These are phyloP conservation scores for Ottelia alismoides DNA, from an alignment of 106 monocot genomes.

Conservation along the genomic window DNA sequence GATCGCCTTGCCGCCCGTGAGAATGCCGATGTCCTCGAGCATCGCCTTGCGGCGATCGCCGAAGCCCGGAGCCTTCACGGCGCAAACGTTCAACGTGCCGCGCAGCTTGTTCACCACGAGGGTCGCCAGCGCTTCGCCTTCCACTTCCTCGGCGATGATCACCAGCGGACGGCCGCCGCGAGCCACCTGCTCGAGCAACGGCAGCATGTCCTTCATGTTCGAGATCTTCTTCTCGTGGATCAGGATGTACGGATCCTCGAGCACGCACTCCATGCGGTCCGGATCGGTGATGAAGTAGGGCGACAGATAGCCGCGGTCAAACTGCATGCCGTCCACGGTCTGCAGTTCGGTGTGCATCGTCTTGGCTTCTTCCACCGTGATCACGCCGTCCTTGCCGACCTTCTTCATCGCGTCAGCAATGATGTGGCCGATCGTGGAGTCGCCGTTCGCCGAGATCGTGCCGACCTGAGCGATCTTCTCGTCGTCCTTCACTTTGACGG, in stretches of 20 bases:
- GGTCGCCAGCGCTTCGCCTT: too few relatives aligned
- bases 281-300: background rate
- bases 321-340: background rate
- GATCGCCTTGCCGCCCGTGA: too few relatives aligned
- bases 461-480: conserved; percentile 28
- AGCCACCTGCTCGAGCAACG: too few relatives aligned
- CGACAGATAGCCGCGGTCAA: background rate
- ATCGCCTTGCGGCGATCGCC: too few relatives aligned
- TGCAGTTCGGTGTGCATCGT: background rate
- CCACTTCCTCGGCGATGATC: too few relatives aligned
- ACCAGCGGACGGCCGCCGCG: too few relatives aligned
- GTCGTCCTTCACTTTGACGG: background rate
- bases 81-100: too few relatives aligned
- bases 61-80: too few relatives aligned
- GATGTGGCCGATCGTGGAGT: conserved; percentile 67
- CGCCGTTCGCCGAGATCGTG: conserved; percentile 81
- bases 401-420: conserved; percentile 90
- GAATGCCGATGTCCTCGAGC: too few relatives aligned
- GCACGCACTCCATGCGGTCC: background rate
- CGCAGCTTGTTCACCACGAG: too few relatives aligned
- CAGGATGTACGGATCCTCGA: conserved; percentile 1
- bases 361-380: conserved; percentile 27
- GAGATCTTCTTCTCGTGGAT: too few relatives aligned
- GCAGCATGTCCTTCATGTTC: too few relatives aligned
- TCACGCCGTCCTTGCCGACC: conserved; percentile 85